phyloP scores from a whole-genome alignment of 176 grass and related monocot species.

The Bonia amplexicaulis region DNA sequence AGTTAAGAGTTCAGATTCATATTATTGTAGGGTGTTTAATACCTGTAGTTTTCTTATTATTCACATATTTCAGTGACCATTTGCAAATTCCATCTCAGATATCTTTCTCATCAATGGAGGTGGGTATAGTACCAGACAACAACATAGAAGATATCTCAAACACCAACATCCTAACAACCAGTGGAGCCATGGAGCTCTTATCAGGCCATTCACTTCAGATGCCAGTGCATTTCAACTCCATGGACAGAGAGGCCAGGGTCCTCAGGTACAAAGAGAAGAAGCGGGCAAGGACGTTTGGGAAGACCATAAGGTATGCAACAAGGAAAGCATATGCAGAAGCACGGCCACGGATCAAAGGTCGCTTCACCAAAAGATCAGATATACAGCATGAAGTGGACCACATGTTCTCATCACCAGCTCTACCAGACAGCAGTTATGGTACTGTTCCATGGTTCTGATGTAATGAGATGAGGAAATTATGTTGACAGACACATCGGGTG shows the following conservation, averaged over 20 bases:
- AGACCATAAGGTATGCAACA: conserved; percentile 51
- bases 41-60: conserved; percentile 25
- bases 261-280: conserved; percentile 63
- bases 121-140: conserved; percentile 36
- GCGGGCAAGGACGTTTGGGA: conserved; percentile 44
- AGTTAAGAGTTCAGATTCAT: neutral
- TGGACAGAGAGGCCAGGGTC: conserved; percentile 48
- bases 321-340: conserved; percentile 61
- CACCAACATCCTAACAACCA: neutral
- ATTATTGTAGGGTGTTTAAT: conserved; percentile 23
- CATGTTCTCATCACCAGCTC: conserved; percentile 22
- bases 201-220: conserved; percentile 19
- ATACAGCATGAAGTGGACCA: conserved; percentile 37
- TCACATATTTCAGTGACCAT: conserved; percentile 32
- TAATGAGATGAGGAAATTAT: conserved; percentile 17
- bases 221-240: conserved; percentile 32
- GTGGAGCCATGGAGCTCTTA: conserved; percentile 3
- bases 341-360: conserved; percentile 53
- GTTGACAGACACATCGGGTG: neutral
- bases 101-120: conserved; percentile 63
- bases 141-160: conserved; percentile 40
- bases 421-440: conserved; percentile 20
- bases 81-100: conserved; percentile 42
- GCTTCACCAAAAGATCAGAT: conserved; percentile 59
- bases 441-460: conserved; percentile 34